phyloP scores from a whole-genome alignment of 441 rosid species.

The Pelargonium citronellum region DNA sequence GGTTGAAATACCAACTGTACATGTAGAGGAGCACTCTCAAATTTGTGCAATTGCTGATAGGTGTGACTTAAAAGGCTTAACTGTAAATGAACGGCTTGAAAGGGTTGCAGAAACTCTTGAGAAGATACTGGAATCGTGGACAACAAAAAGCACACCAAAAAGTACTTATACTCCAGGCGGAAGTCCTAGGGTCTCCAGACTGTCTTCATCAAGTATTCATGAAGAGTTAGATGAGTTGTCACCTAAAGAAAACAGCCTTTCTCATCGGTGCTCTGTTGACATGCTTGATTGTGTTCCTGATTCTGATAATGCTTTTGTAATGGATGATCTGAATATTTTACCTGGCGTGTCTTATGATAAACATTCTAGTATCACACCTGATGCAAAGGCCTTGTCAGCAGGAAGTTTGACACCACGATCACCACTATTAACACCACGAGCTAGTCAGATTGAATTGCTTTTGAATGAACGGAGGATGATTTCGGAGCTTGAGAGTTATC shows the following conservation, averaged over 20 bases:
- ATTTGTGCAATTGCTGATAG: slow-evolving; percentile 94
- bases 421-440: slow-evolving; percentile 68
- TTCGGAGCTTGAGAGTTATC: slow-evolving; percentile 75
- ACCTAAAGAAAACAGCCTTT: slow-evolving; percentile 28
- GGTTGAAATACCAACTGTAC: slow-evolving; percentile 96
- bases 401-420: slow-evolving; percentile 93
- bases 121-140: slow-evolving; percentile 75
- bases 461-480: slow-evolving; percentile 61
- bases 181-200: slow-evolving; percentile 38
- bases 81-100: slow-evolving; percentile 70
- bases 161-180: slow-evolving; percentile 45
- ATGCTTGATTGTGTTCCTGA: slow-evolving; percentile 52
- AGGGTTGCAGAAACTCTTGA: slow-evolving; percentile 91
- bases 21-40: slow-evolving; percentile 94
- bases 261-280: slow-evolving; percentile 52
- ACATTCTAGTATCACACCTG: slow-evolving; percentile 29
- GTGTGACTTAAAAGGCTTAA: slow-evolving; percentile 90
- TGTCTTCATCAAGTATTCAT: slow-evolving; percentile 30
- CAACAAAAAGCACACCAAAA: slow-evolving; percentile 53
- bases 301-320: slow-evolving; percentile 42
- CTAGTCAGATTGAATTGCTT: slow-evolving; percentile 74
- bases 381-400: slow-evolving; percentile 45
- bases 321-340: slow-evolving; percentile 44
- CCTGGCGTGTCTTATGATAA: slow-evolving; percentile 41
- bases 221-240: slow-evolving; percentile 47